A percentile compares a stretch with the other conserved stretches of the same genome.
These are phyloP conservation scores for Endocalyx cinctus DNA, from an alignment of 2,329 filamentous ascomycete genomes.

Conservation along the genomic window DNA sequence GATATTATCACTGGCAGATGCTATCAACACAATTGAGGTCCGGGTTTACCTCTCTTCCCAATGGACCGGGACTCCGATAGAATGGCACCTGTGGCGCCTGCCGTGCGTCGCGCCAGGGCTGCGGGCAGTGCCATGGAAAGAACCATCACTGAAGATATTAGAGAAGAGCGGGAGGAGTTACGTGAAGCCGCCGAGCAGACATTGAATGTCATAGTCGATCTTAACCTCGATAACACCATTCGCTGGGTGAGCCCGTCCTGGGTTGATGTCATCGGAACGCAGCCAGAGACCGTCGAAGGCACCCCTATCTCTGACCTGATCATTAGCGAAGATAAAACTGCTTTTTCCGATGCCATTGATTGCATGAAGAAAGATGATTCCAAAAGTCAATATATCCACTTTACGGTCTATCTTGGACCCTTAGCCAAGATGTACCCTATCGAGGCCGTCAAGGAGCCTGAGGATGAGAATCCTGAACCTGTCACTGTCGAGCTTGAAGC, in stretches of 20 bases:
- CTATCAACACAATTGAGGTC: slow-evolving; percentile 25
- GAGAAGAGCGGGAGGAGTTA: slow-evolving; percentile 87
- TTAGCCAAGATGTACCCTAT: slow-evolving; percentile 58
- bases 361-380: slow-evolving; percentile 91
- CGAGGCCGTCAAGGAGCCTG: slow-evolving; percentile 35
- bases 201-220: slow-evolving; percentile 90
- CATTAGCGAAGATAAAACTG: slow-evolving; percentile 68
- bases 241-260: slow-evolving; percentile 97
- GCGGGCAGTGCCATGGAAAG: slow-evolving; percentile 51
- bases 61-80: slow-evolving; percentile 42
- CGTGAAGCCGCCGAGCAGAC: slow-evolving; percentile 95
- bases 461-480: slow-evolving; percentile 35
- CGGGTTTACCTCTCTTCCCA: slow-evolving; percentile 23
- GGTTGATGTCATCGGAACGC: slow-evolving; percentile 84
- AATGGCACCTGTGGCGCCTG: slow-evolving; percentile 50
- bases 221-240: slow-evolving; percentile 84
- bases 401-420: slow-evolving; percentile 66
- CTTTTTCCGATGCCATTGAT: slow-evolving; percentile 80
- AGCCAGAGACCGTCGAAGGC: slow-evolving; percentile 67
- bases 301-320: slow-evolving; percentile 76
- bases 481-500: slow-evolving; percentile 77
- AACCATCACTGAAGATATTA: slow-evolving; percentile 81
- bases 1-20: slow-evolving; percentile 26
- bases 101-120: slow-evolving; percentile 46
- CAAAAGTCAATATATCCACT: slow-evolving; percentile 83